Evolutionary conservation across 371 early-diverging fungal genomes (phyloP), one percentile per base, ranked within the genome.

Genomic region (Mucor velutinosus): DNA sequence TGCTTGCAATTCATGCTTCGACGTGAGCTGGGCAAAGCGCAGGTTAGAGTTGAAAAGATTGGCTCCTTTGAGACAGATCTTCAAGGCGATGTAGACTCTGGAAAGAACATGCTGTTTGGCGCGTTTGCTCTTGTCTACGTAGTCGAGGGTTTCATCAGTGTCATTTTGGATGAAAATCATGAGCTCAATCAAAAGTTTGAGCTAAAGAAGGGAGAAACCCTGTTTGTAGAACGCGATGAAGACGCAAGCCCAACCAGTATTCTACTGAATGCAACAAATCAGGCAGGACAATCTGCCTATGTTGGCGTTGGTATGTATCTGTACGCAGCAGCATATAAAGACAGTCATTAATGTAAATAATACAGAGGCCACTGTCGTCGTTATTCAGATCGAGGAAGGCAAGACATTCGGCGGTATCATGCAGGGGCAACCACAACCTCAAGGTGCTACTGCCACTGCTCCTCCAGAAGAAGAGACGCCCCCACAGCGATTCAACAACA

Each of bases 211-310:
- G 87, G 87, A 1, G 69, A 86, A 43, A 81, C 88, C 2, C 64
- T 89, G 58, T 67, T 85, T 49, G 74, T 82, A n/a, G 88, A 88
- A 59, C 71, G 89, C 10, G 80, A 85, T 62, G 86, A 87, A 43
- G 84, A 86, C 19, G 67, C 79, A 12, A 76, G 79, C 25, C 90
- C 90, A 0, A 84, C 85, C 1, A 82, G 80, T 37, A 71, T 88
- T 62, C 61, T 74, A 19, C 33, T 61, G 12, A 67, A 66, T 12
- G 65, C 76, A 15, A 68, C 63, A 2, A 58, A 62, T 53, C n/a
- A 61, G 12, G 5, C 11, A 1, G 65, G 58, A 3, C 49, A 58
- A 39, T 25, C 33, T 23, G 35, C 49, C 5, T 35, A 29, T 14
- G 51, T 23, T 49, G 58, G 62, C 0, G 35, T 62, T 29, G 73